Evolutionary conservation across 2,329 filamentous ascomycete genomes (phyloP).

Genomic region (Apiospora pterosperma): DNA sequence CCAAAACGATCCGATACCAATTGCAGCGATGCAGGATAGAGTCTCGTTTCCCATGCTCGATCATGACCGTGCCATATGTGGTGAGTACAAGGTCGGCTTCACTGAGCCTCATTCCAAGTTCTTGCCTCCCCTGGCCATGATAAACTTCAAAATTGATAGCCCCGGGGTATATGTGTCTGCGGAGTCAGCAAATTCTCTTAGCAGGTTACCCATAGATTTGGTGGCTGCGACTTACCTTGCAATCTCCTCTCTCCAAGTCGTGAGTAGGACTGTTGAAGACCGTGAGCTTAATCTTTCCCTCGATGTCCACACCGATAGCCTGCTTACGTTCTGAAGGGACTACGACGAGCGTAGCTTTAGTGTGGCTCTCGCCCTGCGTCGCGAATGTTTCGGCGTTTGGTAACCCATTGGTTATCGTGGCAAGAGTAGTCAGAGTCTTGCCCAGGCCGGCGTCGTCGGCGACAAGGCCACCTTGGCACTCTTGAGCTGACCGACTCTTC

Average conservation of each 20-base stretch:
- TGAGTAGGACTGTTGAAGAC: neutral
- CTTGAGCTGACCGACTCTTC: neutral
- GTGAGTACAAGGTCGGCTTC: neutral
- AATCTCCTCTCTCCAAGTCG: conserved; percentile 4
- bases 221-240: neutral
- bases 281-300: neutral
- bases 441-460: neutral
- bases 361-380: neutral
- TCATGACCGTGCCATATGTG: neutral
- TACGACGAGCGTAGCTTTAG: neutral
- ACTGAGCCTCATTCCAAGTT: neutral
- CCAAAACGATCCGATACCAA: conserved; percentile 4
- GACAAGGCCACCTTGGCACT: neutral
- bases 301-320: neutral
- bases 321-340: conserved; percentile 5
- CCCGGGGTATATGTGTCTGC: neutral
- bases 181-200: neutral
- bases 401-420: neutral
- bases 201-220: neutral
- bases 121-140: neutral
- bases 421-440: neutral
- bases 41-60: neutral
- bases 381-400: neutral
- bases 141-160: conserved; percentile 1
- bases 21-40: neutral